Conservation (phyloP, 169 alveolate genomes). For the Plasmodium gonderi region DNA sequence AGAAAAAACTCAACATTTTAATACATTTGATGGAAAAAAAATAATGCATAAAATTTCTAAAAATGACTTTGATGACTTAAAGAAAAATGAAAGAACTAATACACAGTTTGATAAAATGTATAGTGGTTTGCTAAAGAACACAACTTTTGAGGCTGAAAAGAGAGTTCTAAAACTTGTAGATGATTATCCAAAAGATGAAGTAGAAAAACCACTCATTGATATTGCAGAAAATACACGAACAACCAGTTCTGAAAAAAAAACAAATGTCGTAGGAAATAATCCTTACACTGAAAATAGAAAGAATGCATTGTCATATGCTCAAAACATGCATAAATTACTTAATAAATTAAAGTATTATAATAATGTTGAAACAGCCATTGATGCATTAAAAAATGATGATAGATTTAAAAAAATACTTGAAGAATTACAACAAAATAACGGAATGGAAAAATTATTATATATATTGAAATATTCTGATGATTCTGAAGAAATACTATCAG, state of each 20-base stretch:
- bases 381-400: not conserved
- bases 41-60: not conserved
- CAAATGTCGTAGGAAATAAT: not conserved
- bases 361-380: conserved; percentile 5
- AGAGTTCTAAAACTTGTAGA: not conserved
- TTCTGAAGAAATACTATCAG: not conserved
- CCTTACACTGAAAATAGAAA: not conserved
- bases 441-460: not conserved
- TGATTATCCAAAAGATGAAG: not conserved
- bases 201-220: not conserved
- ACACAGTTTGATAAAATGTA: not conserved
- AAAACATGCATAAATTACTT: not conserved
- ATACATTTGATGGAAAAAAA: not conserved
- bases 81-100: not conserved
- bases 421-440: conserved; percentile 2
- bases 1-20: not conserved
- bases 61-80: not conserved
- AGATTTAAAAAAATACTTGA: conserved; percentile 2
- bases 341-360: not conserved
- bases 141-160: not conserved
- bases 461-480: conserved; percentile 12
- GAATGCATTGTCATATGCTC: not conserved
- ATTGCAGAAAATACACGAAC: not conserved
- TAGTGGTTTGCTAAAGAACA: not conserved
- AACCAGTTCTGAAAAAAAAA: not conserved